Evolutionary conservation across 768 basidiomycete species (phyloP).

Genomic region (Punctularia strigosozonata): DNA sequence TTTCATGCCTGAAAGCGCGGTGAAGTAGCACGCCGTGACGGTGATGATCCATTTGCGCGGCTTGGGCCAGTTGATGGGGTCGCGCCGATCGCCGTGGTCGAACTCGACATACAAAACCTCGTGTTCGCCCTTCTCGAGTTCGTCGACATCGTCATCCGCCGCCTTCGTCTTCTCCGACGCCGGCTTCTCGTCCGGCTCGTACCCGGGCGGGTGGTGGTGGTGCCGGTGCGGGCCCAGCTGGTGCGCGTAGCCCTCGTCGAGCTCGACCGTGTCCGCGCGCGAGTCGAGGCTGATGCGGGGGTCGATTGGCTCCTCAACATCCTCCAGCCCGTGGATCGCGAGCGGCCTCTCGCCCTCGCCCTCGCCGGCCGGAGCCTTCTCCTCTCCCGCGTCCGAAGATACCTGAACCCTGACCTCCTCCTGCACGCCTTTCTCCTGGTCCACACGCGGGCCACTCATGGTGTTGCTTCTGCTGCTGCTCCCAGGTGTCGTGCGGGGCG

Average conservation of each 20-base stretch:
- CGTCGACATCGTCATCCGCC: neutral
- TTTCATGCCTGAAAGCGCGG: constrained; percentile 35
- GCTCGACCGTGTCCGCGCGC: constrained; percentile 17
- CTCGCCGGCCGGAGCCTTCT: too few relatives aligned
- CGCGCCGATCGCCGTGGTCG: constrained; percentile 18
- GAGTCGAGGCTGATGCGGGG: constrained; percentile 22
- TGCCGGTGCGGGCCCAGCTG: constrained; percentile 21
- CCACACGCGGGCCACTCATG: too few relatives aligned
- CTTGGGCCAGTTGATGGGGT: constrained; percentile 21
- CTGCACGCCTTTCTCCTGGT: too few relatives aligned
- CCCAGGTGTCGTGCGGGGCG: too few relatives aligned
- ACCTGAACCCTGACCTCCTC: too few relatives aligned
- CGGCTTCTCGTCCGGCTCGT: constrained; percentile 4
- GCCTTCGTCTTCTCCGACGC: neutral
- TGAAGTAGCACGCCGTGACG: constrained; percentile 32
- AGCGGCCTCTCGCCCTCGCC: too few relatives aligned
- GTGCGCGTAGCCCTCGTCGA: constrained; percentile 21
- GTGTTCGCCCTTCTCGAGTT: neutral
- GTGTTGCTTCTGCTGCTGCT: too few relatives aligned
- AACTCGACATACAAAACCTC: constrained; percentile 21
- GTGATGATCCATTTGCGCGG: constrained; percentile 29
- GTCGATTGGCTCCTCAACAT: constrained; percentile 25
- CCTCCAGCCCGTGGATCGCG: constrained; percentile 8
- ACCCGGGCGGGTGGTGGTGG: constrained; percentile 8
- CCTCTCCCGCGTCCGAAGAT: too few relatives aligned